Base-by-base conservation (phyloP, 805 yeast genomes). In the Zygotorulaspora danielsina region DNA sequence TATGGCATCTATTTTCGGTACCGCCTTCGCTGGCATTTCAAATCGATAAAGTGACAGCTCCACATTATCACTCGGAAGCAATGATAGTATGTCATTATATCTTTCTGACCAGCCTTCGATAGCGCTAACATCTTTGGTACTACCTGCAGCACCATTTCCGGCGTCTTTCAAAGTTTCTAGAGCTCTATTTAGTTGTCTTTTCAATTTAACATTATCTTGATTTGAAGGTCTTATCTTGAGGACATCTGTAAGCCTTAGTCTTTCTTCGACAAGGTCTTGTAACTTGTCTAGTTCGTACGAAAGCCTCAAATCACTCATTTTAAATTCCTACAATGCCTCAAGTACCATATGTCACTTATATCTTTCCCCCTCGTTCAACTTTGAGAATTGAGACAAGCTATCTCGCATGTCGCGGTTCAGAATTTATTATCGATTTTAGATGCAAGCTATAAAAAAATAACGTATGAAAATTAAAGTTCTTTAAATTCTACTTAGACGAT, bases 221-320 rank as follows among this genome's bases (percentile, higher is more conserved):
- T 37, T 31, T 2, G 64, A 55, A 2, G 63, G 63, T 19, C 33
- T 33, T 11, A 59, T 46, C 21, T 42, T 28, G 22, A 58, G 29
- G 18, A 42, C 45, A 4, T 42, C 33, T 2, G 51, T 38, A n/a
- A 61, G 38, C 26, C 64, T 41, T 11, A 35, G 28, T 20, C 64
- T 50, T 34, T 61, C 65, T 12, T 58, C 61, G 4, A 59, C 45
- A 15, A 57, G 18, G 41, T 58, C 60, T 4, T 38, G 36, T 24
- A 61, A 35, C 37, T 41, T 55, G 17, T 55, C 59, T 10, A 58
- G 29, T 43, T 55, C 63, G 28, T 58, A 55, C n/a, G 48, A 39
- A 8, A 55, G 27, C 36, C 51, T 50, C 30, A 57, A 33, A 16
- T 38, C 35, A 22, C 49, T 54, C 63, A 56, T 57, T 27, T 12